A percentile compares a stretch with the other conserved stretches of the same genome.
These are phyloP conservation scores for Gamarada debralockiae DNA, from an alignment of 495 filamentous ascomycete species.

Conservation along the genomic window DNA sequence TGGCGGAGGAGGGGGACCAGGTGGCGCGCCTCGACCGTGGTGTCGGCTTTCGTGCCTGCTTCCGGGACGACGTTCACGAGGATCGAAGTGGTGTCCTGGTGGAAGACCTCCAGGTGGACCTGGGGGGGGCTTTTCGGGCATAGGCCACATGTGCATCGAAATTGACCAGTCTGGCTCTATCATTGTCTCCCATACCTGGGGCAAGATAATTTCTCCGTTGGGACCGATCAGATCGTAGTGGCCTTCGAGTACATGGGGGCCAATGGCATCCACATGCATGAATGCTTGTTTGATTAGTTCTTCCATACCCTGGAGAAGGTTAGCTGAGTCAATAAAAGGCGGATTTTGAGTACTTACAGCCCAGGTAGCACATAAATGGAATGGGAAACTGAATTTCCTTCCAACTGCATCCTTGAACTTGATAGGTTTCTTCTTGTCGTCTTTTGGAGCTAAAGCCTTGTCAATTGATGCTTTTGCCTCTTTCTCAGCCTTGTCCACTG, in stretches of 20 bases:
- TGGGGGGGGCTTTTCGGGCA: slow-evolving; percentile 32
- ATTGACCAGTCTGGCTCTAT: slow-evolving; percentile 63
- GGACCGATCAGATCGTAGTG: slow-evolving; percentile 45
- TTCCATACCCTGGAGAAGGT: slow-evolving; percentile 45
- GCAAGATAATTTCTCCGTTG: slow-evolving; percentile 44
- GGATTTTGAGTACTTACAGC: slow-evolving; percentile 37
- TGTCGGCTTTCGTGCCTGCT: slow-evolving; percentile 1
- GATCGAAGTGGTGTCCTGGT: slow-evolving; percentile 7
- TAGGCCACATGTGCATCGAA: slow-evolving; percentile 90
- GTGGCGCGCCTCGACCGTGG: not conserved
- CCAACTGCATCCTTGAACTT: slow-evolving; percentile 66
- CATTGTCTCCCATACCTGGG: slow-evolving; percentile 48
- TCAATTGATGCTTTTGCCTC: slow-evolving; percentile 20
- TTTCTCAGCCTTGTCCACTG: slow-evolving; percentile 25
- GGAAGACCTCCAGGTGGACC: slow-evolving; percentile 3
- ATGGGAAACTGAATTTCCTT: slow-evolving; percentile 61
- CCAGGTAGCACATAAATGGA: slow-evolving; percentile 63
- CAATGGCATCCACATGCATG: slow-evolving; percentile 41
- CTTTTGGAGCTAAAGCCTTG: slow-evolving; percentile 23
- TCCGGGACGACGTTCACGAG: slow-evolving; percentile 3
- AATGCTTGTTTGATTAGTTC: slow-evolving; percentile 46
- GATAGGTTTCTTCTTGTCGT: slow-evolving; percentile 57
- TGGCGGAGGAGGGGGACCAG: slow-evolving; percentile 3
- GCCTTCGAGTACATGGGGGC: slow-evolving; percentile 41
- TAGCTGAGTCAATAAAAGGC: not conserved